A percentile compares a stretch with the other conserved stretches of the same genome.
Conservation (phyloP, 345 rosid species). For the Pistacia integerrima region DNA sequence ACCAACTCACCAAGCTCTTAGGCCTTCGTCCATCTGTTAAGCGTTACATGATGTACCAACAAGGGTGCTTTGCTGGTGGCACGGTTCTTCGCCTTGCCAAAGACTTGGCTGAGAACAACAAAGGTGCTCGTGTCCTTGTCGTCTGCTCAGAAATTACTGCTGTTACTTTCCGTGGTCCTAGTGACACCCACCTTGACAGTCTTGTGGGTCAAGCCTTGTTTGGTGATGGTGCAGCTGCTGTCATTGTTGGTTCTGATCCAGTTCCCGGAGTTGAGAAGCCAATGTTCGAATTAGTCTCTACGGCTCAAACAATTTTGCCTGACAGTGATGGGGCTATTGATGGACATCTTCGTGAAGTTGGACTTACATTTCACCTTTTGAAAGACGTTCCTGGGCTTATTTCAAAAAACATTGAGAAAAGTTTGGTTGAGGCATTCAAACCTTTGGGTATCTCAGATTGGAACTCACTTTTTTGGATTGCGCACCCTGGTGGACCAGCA, state of each 20-base stretch:
- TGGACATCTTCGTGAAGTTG: conserved; percentile 52
- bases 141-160: conserved; percentile 48
- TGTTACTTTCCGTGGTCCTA: conserved; percentile 48
- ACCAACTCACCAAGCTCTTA: conserved; percentile 57
- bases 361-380: conserved; percentile 46
- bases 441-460: conserved; percentile 48
- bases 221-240: conserved; percentile 51
- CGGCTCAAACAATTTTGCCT: conserved; percentile 47
- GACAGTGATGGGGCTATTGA: conserved; percentile 54
- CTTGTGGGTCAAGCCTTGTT: conserved; percentile 55
- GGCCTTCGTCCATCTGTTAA: conserved; percentile 54
- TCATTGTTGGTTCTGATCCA: conserved; percentile 50
- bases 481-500: conserved; percentile 58
- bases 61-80: conserved; percentile 51
- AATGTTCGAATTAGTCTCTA: conserved; percentile 41
- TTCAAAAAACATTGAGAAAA: conserved; percentile 41
- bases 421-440: conserved; percentile 38
- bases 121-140: conserved; percentile 47
- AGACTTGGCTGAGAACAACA: conserved; percentile 60
- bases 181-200: conserved; percentile 36
- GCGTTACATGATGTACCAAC: conserved; percentile 57
- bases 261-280: conserved; percentile 32
- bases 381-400: conserved; percentile 48
- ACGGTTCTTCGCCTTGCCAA: conserved; percentile 57
- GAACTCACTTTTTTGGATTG: conserved; percentile 57